Evolutionary conservation across 2,329 filamentous ascomycete species (phyloP).

Genomic region (Hysterium pulicare): DNA sequence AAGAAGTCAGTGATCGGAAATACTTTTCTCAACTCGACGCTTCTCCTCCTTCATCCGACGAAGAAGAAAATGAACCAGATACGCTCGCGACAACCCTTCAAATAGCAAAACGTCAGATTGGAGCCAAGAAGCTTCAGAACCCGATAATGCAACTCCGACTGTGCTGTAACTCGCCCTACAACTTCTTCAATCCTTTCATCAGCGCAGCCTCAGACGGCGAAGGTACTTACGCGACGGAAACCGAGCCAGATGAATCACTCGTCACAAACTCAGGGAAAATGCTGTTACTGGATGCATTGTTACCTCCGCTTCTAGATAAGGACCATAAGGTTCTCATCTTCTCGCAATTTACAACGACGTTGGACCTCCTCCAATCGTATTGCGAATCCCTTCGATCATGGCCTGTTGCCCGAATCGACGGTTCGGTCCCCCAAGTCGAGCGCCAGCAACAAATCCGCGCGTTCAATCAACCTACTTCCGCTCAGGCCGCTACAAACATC

Average conservation of each 20-base stretch:
- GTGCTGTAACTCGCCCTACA: slow-evolving; percentile 90
- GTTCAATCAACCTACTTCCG: slow-evolving; percentile 42
- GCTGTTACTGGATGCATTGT: slow-evolving; percentile 82
- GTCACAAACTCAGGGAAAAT: slow-evolving; percentile 92
- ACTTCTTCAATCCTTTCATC: slow-evolving; percentile 88
- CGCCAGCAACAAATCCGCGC: slow-evolving; percentile 48
- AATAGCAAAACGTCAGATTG: slow-evolving; percentile 82
- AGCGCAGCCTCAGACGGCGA: slow-evolving; percentile 50
- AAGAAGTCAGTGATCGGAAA: slow-evolving; percentile 74
- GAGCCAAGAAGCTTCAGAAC: slow-evolving; percentile 88
- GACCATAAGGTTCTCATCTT: slow-evolving; percentile 94
- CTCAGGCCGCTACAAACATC: slow-evolving; percentile 52
- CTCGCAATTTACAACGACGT: slow-evolving; percentile 91
- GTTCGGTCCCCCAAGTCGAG: slow-evolving; percentile 69
- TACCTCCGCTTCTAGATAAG: slow-evolving; percentile 68
- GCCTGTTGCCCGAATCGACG: slow-evolving; percentile 87
- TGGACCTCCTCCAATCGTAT: slow-evolving; percentile 88
- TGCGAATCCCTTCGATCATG: slow-evolving; percentile 72
- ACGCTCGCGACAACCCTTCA: slow-evolving; percentile 67
- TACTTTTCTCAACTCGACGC: slow-evolving; percentile 78
- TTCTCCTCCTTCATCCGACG: slow-evolving; percentile 48
- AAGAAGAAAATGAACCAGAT: slow-evolving; percentile 55
- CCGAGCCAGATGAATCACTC: slow-evolving; percentile 68
- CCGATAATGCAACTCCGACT: slow-evolving; percentile 87
- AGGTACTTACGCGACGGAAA: slow-evolving; percentile 46